Evolutionary conservation across 2,329 filamentous ascomycete genomes (phyloP).

Genomic region (Epichloe festucae): DNA sequence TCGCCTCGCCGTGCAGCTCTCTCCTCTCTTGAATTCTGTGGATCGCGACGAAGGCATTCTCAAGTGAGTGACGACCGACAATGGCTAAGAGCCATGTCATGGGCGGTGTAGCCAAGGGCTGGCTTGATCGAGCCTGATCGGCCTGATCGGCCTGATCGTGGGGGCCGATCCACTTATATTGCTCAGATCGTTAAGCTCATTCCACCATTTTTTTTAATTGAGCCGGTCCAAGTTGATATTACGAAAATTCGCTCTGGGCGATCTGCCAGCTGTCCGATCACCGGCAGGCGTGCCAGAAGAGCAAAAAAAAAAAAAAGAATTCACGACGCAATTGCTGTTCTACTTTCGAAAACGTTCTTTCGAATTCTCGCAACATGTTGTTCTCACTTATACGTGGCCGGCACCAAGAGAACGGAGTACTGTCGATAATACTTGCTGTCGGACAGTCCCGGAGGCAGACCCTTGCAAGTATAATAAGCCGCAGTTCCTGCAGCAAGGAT

Average conservation of each 20-base stretch:
- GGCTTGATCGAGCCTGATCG: neutral
- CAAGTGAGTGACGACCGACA: neutral
- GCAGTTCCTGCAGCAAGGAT: conserved; percentile 3
- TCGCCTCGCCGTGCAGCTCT: neutral
- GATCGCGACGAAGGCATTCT: neutral
- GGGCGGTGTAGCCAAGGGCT: neutral
- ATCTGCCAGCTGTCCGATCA: neutral
- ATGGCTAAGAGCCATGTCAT: neutral
- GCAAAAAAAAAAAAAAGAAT: neutral
- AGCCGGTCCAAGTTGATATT: neutral
- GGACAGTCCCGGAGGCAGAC: conserved; percentile 5
- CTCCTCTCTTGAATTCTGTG: neutral
- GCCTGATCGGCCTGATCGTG: neutral
- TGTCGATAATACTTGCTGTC: neutral
- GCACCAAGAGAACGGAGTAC: neutral
- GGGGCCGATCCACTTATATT: neutral
- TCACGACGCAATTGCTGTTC: too few relatives aligned
- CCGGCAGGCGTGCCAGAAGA: neutral
- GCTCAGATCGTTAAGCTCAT: neutral
- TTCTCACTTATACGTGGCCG: neutral
- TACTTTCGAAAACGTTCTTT: neutral
- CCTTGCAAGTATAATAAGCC: neutral
- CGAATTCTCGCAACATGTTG: neutral
- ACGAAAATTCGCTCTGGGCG: neutral
- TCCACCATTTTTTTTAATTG: neutral